Conservation (phyloP, 768 basidiomycete genomes). For the Mycena metata region DNA sequence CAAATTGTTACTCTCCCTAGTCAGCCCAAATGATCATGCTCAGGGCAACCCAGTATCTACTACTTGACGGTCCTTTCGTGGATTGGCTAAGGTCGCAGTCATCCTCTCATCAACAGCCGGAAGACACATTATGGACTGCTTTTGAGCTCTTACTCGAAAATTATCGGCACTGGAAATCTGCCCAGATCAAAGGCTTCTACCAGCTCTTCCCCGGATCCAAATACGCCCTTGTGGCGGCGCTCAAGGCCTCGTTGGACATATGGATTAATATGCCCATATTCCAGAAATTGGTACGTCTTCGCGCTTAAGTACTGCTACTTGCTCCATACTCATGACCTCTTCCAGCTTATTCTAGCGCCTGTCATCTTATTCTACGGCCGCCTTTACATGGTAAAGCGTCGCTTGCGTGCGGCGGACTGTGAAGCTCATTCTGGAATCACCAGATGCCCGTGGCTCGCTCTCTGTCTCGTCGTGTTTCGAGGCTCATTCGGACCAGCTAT, state of each 20-base stretch:
- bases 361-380: background rate
- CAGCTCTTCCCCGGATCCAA: background rate
- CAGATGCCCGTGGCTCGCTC: background rate
- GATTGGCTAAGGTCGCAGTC: no score
- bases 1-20: no score
- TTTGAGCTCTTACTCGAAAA: no score
- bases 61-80: no score
- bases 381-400: background rate
- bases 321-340: background rate
- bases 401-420: background rate
- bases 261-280: background rate
- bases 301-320: no score
- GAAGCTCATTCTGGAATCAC: background rate
- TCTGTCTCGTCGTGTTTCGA: background rate
- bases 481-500: background rate
- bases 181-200: background rate
- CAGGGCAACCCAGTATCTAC: no score
- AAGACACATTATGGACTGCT: no score
- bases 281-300: background rate
- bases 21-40: no score
- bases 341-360: constrained; percentile 2
- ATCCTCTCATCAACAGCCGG: no score
- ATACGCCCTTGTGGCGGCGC: no score
- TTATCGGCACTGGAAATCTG: no score
- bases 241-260: background rate